Evolutionary conservation across 2,329 filamentous ascomycete genomes (phyloP).

Genomic region (Verticillium alfalfae): DNA sequence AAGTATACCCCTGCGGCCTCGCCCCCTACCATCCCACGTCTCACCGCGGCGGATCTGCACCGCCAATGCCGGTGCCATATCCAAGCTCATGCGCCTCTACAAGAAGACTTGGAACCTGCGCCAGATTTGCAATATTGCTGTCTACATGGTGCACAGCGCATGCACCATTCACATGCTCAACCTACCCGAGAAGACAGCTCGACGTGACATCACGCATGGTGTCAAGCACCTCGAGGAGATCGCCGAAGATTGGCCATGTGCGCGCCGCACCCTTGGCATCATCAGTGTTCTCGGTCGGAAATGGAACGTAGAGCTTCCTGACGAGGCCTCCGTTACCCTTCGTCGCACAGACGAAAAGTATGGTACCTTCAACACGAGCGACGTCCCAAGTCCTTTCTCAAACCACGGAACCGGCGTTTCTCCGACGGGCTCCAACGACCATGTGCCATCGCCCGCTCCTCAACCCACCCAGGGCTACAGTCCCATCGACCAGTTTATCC

Average conservation of each 20-base stretch:
- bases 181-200: constrained; percentile 84
- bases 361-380: constrained; percentile 61
- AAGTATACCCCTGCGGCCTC: constrained; percentile 81
- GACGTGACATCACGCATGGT: constrained; percentile 83
- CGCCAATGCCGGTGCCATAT: constrained; percentile 82
- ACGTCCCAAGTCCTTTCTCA: constrained; percentile 48
- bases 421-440: neutral
- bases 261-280: constrained; percentile 77
- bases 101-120: constrained; percentile 86
- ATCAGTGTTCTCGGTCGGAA: constrained; percentile 80
- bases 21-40: constrained; percentile 78
- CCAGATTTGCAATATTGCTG: constrained; percentile 93
- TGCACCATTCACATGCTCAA: constrained; percentile 94
- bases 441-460: neutral
- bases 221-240: constrained; percentile 93
- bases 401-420: neutral
- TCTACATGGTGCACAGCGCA: constrained; percentile 92
- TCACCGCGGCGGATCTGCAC: constrained; percentile 89
- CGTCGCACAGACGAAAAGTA: constrained; percentile 74
- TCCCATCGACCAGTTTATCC: constrained; percentile 25
- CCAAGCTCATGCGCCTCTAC: constrained; percentile 89
- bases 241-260: constrained; percentile 89
- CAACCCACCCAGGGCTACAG: constrained; percentile 17
- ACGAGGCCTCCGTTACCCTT: constrained; percentile 74
- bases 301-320: constrained; percentile 82